Percentiles rank a stretch among this genome's conserved stretches.
Evolutionary conservation across 306 rosid species (phyloP).

Genomic region (Cucumis cinereus): DNA sequence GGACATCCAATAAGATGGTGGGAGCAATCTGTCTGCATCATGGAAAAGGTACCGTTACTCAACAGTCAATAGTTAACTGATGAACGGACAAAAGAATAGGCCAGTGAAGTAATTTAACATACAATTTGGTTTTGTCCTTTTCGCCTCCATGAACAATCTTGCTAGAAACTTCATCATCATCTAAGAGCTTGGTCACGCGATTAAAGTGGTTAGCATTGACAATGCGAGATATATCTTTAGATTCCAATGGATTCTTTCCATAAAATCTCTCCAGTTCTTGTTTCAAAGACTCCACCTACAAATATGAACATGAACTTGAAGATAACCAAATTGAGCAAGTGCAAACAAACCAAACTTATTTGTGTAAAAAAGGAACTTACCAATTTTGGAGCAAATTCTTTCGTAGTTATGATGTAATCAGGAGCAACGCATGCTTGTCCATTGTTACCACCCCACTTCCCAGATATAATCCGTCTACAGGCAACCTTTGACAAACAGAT

Average conservation of each 20-base stretch:
- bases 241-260: conserved; percentile 68
- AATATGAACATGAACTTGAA: conserved; percentile 13
- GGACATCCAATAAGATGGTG: conserved; percentile 77
- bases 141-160: conserved; percentile 83
- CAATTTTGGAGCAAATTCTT: conserved; percentile 77
- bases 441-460: conserved; percentile 89
- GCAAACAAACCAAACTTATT: background rate
- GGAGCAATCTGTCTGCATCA: conserved; percentile 74
- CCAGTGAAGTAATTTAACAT: conserved; percentile 22
- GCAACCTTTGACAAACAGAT: conserved; percentile 47
- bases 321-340: conserved; percentile 9
- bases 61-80: conserved; percentile 6
- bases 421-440: conserved; percentile 96
- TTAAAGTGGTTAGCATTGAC: conserved; percentile 72
- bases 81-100: conserved; percentile 4
- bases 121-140: conserved; percentile 66
- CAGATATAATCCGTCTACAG: conserved; percentile 64
- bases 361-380: conserved; percentile 19
- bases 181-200: conserved; percentile 79
- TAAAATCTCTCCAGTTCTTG: conserved; percentile 61
- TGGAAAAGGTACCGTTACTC: background rate
- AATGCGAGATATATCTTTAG: conserved; percentile 82
- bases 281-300: conserved; percentile 68
- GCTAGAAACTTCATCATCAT: conserved; percentile 77
- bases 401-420: conserved; percentile 65